Evolutionary conservation across 2,329 filamentous ascomycete genomes (phyloP).

Genomic region (Penicillium paneum): DNA sequence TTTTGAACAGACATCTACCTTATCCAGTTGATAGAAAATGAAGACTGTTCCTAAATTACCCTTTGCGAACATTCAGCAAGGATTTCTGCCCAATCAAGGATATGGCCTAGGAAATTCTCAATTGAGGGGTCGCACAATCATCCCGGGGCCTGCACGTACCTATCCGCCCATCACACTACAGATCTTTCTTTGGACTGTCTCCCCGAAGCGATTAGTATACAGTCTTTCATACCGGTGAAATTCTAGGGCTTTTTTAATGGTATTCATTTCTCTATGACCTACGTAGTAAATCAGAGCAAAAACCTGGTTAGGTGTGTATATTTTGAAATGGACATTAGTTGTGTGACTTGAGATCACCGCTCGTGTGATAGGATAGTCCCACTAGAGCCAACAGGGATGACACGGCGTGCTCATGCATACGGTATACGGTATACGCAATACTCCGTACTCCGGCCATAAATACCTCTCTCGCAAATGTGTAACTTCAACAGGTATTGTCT

Average conservation of each 20-base stretch:
- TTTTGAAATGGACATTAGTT: not conserved
- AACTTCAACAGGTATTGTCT: too few species aligned
- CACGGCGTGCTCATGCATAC: not conserved
- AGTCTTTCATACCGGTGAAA: not conserved
- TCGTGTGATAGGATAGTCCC: too few species aligned
- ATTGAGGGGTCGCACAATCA: not conserved
- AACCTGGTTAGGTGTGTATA: not conserved
- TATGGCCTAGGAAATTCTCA: not conserved
- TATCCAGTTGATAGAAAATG: not conserved
- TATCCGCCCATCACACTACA: not conserved
- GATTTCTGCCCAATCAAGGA: not conserved
- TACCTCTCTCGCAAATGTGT: not conserved
- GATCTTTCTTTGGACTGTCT: not conserved
- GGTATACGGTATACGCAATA: not conserved
- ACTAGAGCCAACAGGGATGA: not conserved
- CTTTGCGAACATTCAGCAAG: not conserved
- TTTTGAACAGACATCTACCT: not conserved
- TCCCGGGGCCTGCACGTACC: not conserved
- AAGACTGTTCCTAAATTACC: not conserved
- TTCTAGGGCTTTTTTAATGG: too few species aligned
- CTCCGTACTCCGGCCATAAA: not conserved
- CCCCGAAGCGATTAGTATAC: not conserved
- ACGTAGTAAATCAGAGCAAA: not conserved
- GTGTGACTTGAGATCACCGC: too few species aligned
- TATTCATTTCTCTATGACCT: too few species aligned